Percentiles rank a stretch among this genome's conserved stretches.
These are phyloP conservation scores for Monosporozyma aquatica DNA, from an alignment of 805 yeast genomes.

Conservation along the genomic window DNA sequence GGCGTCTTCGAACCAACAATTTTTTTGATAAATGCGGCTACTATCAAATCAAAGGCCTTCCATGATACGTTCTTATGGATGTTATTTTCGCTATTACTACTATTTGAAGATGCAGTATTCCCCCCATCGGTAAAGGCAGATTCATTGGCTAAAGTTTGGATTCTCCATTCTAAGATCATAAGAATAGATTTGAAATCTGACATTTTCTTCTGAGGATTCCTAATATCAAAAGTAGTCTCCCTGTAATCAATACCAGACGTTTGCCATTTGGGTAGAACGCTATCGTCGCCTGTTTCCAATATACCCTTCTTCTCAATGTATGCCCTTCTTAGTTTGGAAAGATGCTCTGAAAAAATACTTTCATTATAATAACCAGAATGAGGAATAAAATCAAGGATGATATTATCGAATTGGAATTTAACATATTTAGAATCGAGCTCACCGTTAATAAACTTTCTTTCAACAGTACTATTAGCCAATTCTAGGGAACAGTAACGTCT, in stretches of 20 bases:
- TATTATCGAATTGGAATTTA: slow-evolving; percentile 45
- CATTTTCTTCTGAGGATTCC: slow-evolving; percentile 56
- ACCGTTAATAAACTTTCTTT: slow-evolving; percentile 73
- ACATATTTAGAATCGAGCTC: slow-evolving; percentile 70
- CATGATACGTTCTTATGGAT: slow-evolving; percentile 55
- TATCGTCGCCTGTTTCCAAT: background rate
- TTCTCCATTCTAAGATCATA: slow-evolving; percentile 73
- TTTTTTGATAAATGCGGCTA: slow-evolving; percentile 66
- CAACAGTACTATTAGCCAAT: slow-evolving; percentile 80
- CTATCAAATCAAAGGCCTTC: slow-evolving; percentile 70
- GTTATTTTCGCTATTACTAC: slow-evolving; percentile 30
- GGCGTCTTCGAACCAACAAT: slow-evolving; percentile 57
- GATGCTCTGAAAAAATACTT: slow-evolving; percentile 36
- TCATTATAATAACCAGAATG: slow-evolving; percentile 28
- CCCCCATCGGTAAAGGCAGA: slow-evolving; percentile 51
- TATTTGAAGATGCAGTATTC: slow-evolving; percentile 24
- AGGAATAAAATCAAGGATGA: slow-evolving; percentile 30
- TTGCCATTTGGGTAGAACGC: slow-evolving; percentile 37
- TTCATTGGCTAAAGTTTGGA: slow-evolving; percentile 64
- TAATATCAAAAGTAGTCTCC: slow-evolving; percentile 65
- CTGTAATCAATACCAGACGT: slow-evolving; percentile 75
- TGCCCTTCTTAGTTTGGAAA: slow-evolving; percentile 55
- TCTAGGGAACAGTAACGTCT: slow-evolving; percentile 68
- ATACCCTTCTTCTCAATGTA: slow-evolving; percentile 40
- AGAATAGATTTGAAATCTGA: slow-evolving; percentile 63